phyloP scores from a whole-genome alignment of 768 basidiomycete genomes.

The Boletus rufocinnamomeus region DNA sequence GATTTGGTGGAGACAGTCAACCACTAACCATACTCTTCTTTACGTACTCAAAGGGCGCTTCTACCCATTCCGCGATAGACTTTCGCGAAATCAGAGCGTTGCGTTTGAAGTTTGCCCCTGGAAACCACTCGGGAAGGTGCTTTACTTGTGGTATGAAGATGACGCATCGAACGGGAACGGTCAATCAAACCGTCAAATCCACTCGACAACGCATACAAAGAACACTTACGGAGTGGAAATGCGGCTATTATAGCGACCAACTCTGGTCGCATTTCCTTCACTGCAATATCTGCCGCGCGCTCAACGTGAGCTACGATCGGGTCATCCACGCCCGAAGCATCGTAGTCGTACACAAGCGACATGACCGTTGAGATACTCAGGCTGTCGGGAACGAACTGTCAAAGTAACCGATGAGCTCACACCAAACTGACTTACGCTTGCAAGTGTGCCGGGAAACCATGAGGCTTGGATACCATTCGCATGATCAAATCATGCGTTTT shows the following conservation, averaged over 20 bases:
- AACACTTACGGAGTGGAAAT: constrained; percentile 23
- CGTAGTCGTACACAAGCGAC: constrained; percentile 30
- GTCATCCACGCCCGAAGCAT: constrained; percentile 18
- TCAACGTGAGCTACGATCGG: constrained; percentile 23
- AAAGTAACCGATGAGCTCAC: neutral
- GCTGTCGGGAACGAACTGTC: constrained; percentile 8
- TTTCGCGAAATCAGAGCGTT: constrained; percentile 15
- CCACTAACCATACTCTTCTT: constrained; percentile 24
- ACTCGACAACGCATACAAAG: neutral
- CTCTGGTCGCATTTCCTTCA: constrained; percentile 21
- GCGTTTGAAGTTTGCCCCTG: constrained; percentile 26
- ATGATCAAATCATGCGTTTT: constrained; percentile 35
- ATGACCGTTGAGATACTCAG: constrained; percentile 25
- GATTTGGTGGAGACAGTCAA: neutral
- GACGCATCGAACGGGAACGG: neutral
- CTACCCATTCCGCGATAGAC: constrained; percentile 13
- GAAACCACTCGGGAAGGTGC: constrained; percentile 27
- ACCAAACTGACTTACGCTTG: constrained; percentile 15
- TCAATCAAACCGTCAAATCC: neutral
- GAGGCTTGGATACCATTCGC: constrained; percentile 27
- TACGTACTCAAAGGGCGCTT: constrained; percentile 27
- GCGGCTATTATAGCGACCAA: constrained; percentile 16
- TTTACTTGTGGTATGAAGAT: constrained; percentile 11
- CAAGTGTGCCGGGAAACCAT: constrained; percentile 26
- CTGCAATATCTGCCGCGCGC: constrained; percentile 4